A percentile compares a stretch with the other conserved stretches of the same genome.
These are phyloP conservation scores for Diatrype stigma DNA, from an alignment of 2,329 filamentous ascomycete species.

Conservation along the genomic window DNA sequence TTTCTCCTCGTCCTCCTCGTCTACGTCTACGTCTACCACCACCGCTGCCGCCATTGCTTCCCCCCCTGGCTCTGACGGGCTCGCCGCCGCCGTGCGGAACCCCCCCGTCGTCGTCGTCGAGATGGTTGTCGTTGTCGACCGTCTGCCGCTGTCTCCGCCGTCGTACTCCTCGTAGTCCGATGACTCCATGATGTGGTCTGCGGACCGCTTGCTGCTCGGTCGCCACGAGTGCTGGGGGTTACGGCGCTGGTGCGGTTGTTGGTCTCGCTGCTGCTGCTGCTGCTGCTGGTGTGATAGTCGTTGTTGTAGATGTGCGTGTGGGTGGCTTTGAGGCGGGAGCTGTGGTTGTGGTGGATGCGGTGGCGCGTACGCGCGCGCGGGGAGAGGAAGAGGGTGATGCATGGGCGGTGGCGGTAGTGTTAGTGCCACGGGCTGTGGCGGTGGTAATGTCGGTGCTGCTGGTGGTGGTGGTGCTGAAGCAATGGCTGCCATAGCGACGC, in stretches of 20 bases:
- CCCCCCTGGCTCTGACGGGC: background rate
- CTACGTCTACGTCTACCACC: too few relatives aligned
- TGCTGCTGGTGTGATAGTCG: constrained; percentile 2
- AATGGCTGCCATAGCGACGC: background rate
- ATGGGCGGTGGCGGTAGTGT: constrained; percentile 1
- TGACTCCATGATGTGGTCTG: constrained; percentile 24
- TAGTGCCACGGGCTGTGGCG: constrained; percentile 14
- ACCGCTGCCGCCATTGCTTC: too few relatives aligned
- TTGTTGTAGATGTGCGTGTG: constrained; percentile 1
- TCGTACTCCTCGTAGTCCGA: constrained; percentile 18
- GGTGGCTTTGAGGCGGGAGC: constrained; percentile 2
- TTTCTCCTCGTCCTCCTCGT: background rate
- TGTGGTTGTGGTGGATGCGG: constrained; percentile 2
- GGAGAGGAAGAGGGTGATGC: constrained; percentile 2
- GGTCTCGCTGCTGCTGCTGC: constrained; percentile 6
- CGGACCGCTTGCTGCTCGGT: constrained; percentile 24
- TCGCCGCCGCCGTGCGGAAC: constrained; percentile 3
- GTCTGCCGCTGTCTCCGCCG: constrained; percentile 10
- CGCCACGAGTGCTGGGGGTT: constrained; percentile 2
- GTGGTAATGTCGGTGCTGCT: background rate
- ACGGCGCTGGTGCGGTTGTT: constrained; percentile 6
- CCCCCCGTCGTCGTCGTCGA: constrained; percentile 1
- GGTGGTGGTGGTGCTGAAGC: background rate
- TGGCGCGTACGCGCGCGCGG: constrained; percentile 1
- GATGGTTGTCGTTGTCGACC: background rate